Base-by-base conservation (phyloP, 2,329 filamentous ascomycete species). In the Aspergillus vadensis region DNA sequence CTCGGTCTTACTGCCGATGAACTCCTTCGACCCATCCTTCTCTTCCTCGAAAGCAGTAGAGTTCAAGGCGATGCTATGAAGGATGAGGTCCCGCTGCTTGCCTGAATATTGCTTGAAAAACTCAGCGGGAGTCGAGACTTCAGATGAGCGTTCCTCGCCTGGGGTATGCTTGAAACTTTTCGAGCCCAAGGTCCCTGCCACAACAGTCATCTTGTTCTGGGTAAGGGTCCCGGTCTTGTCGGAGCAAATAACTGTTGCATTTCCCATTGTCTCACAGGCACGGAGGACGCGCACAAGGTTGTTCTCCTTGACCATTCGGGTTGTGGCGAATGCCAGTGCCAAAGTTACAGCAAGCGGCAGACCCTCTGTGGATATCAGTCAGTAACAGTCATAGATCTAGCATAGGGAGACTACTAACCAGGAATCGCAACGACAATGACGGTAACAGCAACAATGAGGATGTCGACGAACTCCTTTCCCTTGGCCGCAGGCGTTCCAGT, bases 241-340 rank as follows among this genome's bases (percentile, higher is more conserved):
- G 4, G 90, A 92, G 75, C 91, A 94, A 38, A 94, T 88, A 0
- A 90, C 89, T 0, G 88, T 90, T 6, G 89, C 89, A 69, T 91
- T 92, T 55, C 90, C 90, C 89, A 92, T 92, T 49, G 91, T 91
- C 74, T 92, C 90, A 69, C 90, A 92, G 21, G 90, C 88, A 69
- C 90, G 89, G 59, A 92, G 82, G 59, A 91, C 88, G 38, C 90
- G 86, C 48, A 92, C 89, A 60, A 92, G 77, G 68, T 92, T 92
- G 77, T 90, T 90, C 74, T 92, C 89, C 67, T 86, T 89, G 60
- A 91, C 77, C 90, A 92, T 92, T 58, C 88, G 85, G 10, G 86
- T 91, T 1, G 89, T 92, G 4, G 90, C 90, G 73, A 91, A 92
- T 9, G 89, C 90, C 48, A 92, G 79, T 15, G 90, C 89, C 25